Percentiles rank a stretch among this genome's conserved stretches.
phyloP scores from a whole-genome alignment of 306 rosid genomes.

The Geum urbanum region DNA sequence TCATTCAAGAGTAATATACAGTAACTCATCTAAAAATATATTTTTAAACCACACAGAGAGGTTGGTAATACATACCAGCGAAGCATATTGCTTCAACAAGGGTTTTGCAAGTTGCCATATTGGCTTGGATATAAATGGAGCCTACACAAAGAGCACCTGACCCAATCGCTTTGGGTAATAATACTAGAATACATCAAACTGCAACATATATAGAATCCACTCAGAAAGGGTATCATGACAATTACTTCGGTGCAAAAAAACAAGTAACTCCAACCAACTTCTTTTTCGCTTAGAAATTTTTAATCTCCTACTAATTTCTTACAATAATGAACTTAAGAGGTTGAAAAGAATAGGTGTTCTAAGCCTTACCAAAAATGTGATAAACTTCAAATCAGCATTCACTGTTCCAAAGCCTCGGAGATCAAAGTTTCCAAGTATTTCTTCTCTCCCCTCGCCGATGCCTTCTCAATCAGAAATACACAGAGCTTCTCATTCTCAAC shows the following conservation, averaged over 20 bases:
- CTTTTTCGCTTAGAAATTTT: no score
- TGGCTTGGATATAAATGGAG: constrained; percentile 85
- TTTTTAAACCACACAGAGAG: not conserved
- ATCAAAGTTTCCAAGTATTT: constrained; percentile 70
- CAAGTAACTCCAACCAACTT: not conserved
- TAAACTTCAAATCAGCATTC: constrained; percentile 71
- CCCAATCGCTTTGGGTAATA: constrained; percentile 81
- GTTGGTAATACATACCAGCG: constrained; percentile 52
- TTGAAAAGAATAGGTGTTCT: constrained; percentile 11
- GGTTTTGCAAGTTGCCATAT: constrained; percentile 83
- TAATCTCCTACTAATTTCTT: constrained; percentile 1
- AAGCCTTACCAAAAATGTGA: constrained; percentile 68
- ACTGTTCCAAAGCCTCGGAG: constrained; percentile 68
- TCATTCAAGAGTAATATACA: not conserved
- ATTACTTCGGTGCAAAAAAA: not conserved
- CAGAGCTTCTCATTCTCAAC: constrained; percentile 71
- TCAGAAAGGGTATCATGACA: not conserved
- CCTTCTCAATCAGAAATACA: constrained; percentile 74
- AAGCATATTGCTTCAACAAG: constrained; percentile 70
- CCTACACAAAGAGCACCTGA: constrained; percentile 81
- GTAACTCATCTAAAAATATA: not conserved
- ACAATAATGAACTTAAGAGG: not conserved
- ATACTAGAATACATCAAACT: constrained; percentile 86
- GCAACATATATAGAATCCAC: constrained; percentile 26
- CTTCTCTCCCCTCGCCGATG: constrained; percentile 63